phyloP scores from a whole-genome alignment of 176 grass and related monocot species.

The Aegilops speltoides region DNA sequence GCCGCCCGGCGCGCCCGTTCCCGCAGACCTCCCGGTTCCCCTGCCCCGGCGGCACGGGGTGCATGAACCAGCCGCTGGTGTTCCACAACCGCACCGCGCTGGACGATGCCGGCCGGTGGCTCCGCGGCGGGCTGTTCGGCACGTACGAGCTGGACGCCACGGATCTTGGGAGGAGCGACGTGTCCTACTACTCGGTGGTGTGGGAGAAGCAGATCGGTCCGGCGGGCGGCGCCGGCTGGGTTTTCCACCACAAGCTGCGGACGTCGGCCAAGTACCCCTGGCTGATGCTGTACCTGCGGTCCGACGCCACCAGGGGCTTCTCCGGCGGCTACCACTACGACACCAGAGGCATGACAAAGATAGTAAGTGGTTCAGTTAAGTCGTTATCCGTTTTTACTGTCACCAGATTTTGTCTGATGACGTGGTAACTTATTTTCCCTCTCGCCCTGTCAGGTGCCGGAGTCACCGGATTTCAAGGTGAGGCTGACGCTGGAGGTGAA shows the following conservation, averaged over 20 bases:
- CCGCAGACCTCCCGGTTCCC: slow-evolving; percentile 61
- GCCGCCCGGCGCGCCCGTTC: slow-evolving; percentile 61
- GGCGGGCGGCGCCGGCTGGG: slow-evolving; percentile 45
- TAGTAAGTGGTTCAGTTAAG: slow-evolving; percentile 42
- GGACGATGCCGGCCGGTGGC: slow-evolving; percentile 14
- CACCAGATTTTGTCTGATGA: no score
- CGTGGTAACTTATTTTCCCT: no score
- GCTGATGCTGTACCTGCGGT: slow-evolving; percentile 92
- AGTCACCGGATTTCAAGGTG: slow-evolving; percentile 88
- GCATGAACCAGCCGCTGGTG: slow-evolving; percentile 95
- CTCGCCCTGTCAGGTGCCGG: slow-evolving; percentile 48
- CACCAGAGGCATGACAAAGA: slow-evolving; percentile 93
- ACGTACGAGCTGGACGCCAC: slow-evolving; percentile 66
- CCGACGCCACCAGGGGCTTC: slow-evolving; percentile 82
- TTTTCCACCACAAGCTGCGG: slow-evolving; percentile 76
- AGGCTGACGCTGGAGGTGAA: slow-evolving; percentile 60
- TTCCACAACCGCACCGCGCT: slow-evolving; percentile 74
- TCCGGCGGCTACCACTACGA: slow-evolving; percentile 95
- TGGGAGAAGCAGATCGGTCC: slow-evolving; percentile 74
- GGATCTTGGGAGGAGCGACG: not conserved
- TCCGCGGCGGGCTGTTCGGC: slow-evolving; percentile 63
- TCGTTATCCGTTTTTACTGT: not conserved
- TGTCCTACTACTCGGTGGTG: slow-evolving; percentile 65
- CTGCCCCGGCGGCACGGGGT: slow-evolving; percentile 73
- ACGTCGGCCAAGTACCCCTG: slow-evolving; percentile 78